Evolutionary conservation across 306 rosid species (phyloP), one percentile per base, ranked within the genome.

Genomic region (Dryas alaskensis): DNA sequence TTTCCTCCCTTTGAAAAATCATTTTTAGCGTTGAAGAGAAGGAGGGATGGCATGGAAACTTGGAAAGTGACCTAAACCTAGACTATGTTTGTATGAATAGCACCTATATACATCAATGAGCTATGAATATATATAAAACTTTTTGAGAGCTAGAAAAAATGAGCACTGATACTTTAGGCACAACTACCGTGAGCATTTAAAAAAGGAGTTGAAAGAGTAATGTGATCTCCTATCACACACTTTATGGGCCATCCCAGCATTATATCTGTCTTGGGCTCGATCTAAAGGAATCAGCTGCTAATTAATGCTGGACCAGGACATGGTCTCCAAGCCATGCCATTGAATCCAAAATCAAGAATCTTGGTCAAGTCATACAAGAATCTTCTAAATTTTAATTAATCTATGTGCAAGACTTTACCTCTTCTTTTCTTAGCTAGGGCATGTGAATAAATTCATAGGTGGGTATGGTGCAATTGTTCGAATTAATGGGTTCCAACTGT

Each of bases 261-360:
- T 8, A 31, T 64, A 5, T 42, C 57, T 44, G 65, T 44, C 74
- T 44, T 57, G 44, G 44, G 65, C 75, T 4, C 22, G 22, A 22
- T 22, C 27, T 46, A 7, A 71, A 44, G 75, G 66, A 39, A 53
- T 54, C 42, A 54, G 2, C 37, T 31, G 37, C 37, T 31, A 47
- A 16, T 17, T 31, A 47, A 37, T 17, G 7, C 17, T 54, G 51
- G 50, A 70, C 74, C 13, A 13, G 22, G 55, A n/a, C 73, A 17
- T 70, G 74, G 54, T 19, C 25, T 70, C 60, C 53, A 55, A 70
- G 42, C 54, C 63, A 17, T 51, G 10, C 6, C 2, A 14, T 31
- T 50, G 73, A 70, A 72, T 72, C 76, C 55, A 44, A 8, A 58
- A 46, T 57, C 55, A 58, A 45, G 76, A 72, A 72, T 53, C 7